A percentile compares a stretch with the other conserved stretches of the same genome.
phyloP scores from a whole-genome alignment of 257 asterid genomes.

The Ocimum tenuiflorum region DNA sequence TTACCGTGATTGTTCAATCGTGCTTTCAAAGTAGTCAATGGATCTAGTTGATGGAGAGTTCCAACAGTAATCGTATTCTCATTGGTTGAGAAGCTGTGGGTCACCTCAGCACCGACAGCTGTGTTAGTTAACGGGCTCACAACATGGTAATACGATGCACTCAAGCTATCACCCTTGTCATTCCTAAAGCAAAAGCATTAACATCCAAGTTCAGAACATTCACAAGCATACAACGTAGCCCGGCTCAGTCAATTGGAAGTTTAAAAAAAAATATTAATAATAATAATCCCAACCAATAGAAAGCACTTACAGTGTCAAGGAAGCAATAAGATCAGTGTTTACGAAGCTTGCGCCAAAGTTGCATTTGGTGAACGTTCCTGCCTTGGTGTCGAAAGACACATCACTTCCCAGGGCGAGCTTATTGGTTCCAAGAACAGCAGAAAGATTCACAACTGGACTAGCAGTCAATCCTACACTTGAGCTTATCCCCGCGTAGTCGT shows the following conservation, averaged over 20 bases:
- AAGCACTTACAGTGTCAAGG: slow-evolving; percentile 47
- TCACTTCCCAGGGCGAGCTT: slow-evolving; percentile 46
- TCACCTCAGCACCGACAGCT: slow-evolving; percentile 53
- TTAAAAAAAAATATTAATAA: not conserved
- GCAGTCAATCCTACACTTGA: slow-evolving; percentile 54
- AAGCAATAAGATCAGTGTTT: slow-evolving; percentile 48
- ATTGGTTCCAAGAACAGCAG: slow-evolving; percentile 46
- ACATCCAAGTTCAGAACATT: not conserved
- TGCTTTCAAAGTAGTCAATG: slow-evolving; percentile 47
- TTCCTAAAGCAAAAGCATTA: slow-evolving; percentile 33
- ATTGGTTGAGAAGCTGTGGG: slow-evolving; percentile 41
- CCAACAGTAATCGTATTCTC: slow-evolving; percentile 48
- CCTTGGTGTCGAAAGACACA: slow-evolving; percentile 54
- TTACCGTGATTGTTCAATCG: slow-evolving; percentile 45
- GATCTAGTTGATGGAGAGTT: slow-evolving; percentile 43
- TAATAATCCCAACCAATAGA: not conserved
- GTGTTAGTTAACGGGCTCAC: slow-evolving; percentile 45
- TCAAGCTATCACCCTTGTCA: slow-evolving; percentile 41
- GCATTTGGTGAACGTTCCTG: slow-evolving; percentile 44
- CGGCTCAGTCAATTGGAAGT: not conserved
- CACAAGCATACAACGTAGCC: not conserved
- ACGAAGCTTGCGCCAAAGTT: slow-evolving; percentile 55
- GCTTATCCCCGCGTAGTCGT: slow-evolving; percentile 48
- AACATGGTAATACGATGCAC: slow-evolving; percentile 45
- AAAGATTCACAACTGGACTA: slow-evolving; percentile 46